phyloP scores from a whole-genome alignment of 441 rosid genomes.

The Gossypium aridum region DNA sequence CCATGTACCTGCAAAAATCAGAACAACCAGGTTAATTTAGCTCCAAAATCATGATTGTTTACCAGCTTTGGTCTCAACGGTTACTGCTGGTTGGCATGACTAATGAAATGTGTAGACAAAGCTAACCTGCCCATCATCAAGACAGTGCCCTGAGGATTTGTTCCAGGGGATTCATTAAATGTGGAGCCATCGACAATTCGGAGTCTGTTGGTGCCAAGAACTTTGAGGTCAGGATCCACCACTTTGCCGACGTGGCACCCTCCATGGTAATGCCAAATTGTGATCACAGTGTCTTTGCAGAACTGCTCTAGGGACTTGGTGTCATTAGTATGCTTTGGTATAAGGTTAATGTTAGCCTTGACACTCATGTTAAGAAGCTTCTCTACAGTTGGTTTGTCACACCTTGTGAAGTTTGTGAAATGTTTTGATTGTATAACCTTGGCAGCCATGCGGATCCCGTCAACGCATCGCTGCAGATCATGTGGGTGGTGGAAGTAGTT shows the following conservation, averaged over 20 bases:
- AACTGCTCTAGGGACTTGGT: conserved; percentile 87
- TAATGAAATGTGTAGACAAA: neutral
- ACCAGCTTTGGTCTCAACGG: neutral
- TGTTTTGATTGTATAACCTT: conserved; percentile 56
- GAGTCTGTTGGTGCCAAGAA: conserved; percentile 65
- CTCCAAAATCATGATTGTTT: neutral
- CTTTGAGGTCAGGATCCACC: conserved; percentile 42
- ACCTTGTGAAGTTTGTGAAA: conserved; percentile 56
- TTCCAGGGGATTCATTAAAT: conserved; percentile 76
- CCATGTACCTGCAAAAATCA: conserved; percentile 75
- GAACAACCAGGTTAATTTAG: neutral
- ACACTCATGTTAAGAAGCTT: conserved; percentile 66
- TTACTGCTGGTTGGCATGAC: neutral
- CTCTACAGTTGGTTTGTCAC: conserved; percentile 42
- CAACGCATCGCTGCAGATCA: conserved; percentile 67
- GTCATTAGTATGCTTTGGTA: conserved; percentile 71
- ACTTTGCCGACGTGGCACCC: conserved; percentile 90
- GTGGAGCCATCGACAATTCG: conserved; percentile 85
- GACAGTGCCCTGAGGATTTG: conserved; percentile 93
- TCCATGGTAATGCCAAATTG: conserved; percentile 98
- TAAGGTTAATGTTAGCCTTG: conserved; percentile 70
- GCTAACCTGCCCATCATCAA: conserved; percentile 95
- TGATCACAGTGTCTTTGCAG: conserved; percentile 88
- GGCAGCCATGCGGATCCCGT: conserved; percentile 54
- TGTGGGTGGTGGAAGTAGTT: conserved; percentile 78